A percentile compares a stretch with the other conserved stretches of the same genome.
phyloP scores from a whole-genome alignment of 768 basidiomycete genomes.

The Pulveroboletus frians region DNA sequence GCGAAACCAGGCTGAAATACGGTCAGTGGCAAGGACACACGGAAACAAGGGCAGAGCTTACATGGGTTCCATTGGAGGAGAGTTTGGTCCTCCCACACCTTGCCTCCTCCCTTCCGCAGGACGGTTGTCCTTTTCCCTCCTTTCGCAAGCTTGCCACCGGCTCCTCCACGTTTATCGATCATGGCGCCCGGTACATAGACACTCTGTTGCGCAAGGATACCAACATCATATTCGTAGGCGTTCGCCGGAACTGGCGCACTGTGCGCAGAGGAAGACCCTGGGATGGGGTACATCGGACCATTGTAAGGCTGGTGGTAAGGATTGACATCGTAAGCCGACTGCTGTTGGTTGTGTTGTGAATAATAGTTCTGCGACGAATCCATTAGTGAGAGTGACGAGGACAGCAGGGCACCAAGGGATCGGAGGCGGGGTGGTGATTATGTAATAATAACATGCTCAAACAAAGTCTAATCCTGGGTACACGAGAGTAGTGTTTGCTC shows the following conservation, averaged over 20 bases:
- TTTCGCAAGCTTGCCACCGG: conserved; percentile 81
- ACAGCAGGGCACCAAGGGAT: not conserved
- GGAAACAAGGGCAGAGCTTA: conserved; percentile 37
- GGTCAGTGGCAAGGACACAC: conserved; percentile 1
- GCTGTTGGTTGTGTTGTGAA: conserved; percentile 47
- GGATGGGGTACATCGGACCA: conserved; percentile 65
- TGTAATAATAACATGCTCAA: conserved; percentile 26
- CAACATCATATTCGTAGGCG: conserved; percentile 90
- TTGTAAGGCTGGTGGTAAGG: conserved; percentile 79
- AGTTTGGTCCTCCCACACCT: conserved; percentile 98
- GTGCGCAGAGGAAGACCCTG: conserved; percentile 62
- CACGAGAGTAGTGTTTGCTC: conserved; percentile 14
- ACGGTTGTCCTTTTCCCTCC: conserved; percentile 93
- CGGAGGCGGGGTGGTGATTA: conserved; percentile 10
- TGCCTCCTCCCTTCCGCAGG: conserved; percentile 90
- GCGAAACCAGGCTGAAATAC: conserved; percentile 81
- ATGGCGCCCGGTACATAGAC: conserved; percentile 90
- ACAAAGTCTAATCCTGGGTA: conserved; percentile 15
- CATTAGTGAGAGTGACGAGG: conserved; percentile 16
- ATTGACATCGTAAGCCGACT: conserved; percentile 58
- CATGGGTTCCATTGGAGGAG: conserved; percentile 96
- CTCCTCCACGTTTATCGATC: conserved; percentile 82
- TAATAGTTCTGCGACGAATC: conserved; percentile 41
- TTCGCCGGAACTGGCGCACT: conserved; percentile 80
- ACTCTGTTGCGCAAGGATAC: conserved; percentile 84